These are phyloP conservation scores for Trifolium dubium DNA, from an alignment of 306 rosid genomes.

Conservation along the genomic window DNA sequence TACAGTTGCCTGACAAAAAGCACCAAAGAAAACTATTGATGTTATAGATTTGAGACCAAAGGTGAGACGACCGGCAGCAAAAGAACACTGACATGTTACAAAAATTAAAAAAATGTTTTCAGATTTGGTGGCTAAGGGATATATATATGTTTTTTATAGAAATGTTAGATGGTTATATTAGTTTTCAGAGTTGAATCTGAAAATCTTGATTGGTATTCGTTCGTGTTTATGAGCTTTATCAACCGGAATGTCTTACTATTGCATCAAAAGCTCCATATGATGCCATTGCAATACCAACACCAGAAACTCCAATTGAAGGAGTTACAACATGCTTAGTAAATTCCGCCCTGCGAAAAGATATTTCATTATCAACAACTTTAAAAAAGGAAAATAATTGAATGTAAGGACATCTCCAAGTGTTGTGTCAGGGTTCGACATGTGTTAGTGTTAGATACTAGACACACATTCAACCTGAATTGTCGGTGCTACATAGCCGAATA, in stretches of 20 bases:
- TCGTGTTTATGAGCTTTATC: too few species aligned
- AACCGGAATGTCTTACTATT: constrained; percentile 44
- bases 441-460: background rate
- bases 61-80: constrained; percentile 84
- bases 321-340: constrained; percentile 79
- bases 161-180: too few species aligned
- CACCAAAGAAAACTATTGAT: constrained; percentile 66
- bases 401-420: too few species aligned
- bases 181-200: too few species aligned
- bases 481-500: background rate
- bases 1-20: constrained; percentile 60
- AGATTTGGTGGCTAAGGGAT: too few species aligned
- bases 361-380: constrained; percentile 9
- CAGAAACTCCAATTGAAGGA: constrained; percentile 82
- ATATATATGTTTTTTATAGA: too few species aligned
- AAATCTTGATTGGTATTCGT: too few species aligned
- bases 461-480: background rate
- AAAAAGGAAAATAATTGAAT: too few species aligned
- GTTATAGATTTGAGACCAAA: constrained; percentile 81
- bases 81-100: constrained; percentile 64
- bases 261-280: constrained; percentile 92
- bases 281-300: constrained; percentile 95
- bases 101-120: constrained; percentile 9
- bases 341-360: constrained; percentile 66
- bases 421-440: background rate